Percentiles rank a stretch among this genome's conserved stretches.
Conservation (phyloP, 805 yeast genomes). For the Myxozyma geophila region DNA sequence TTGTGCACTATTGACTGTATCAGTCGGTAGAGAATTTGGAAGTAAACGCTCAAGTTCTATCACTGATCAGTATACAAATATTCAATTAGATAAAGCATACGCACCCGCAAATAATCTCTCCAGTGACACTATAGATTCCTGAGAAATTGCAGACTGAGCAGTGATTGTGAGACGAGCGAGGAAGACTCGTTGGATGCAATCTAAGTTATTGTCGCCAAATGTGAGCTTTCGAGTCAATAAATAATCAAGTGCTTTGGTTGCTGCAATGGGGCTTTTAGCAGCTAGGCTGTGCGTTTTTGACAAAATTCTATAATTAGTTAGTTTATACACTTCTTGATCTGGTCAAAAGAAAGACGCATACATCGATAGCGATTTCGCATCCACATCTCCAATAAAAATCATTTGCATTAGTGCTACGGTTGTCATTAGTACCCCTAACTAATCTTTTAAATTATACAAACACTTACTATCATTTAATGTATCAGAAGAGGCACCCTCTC, state of each 20-base stretch:
- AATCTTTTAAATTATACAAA: neutral
- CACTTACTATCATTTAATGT: slow-evolving; percentile 18
- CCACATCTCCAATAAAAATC: slow-evolving; percentile 18
- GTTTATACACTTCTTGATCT: neutral
- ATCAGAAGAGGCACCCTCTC: slow-evolving; percentile 16
- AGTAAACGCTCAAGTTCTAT: slow-evolving; percentile 19
- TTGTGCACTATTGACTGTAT: slow-evolving; percentile 21
- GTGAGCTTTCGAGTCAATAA: slow-evolving; percentile 22
- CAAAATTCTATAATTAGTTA: slow-evolving; percentile 8
- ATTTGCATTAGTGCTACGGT: slow-evolving; percentile 27
- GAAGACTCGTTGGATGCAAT: slow-evolving; percentile 17
- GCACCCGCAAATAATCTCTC: slow-evolving; percentile 15
- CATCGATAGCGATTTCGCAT: slow-evolving; percentile 16
- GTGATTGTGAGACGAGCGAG: slow-evolving; percentile 12
- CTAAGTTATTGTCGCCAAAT: neutral
- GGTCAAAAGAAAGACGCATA: neutral
- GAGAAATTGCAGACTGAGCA: neutral
- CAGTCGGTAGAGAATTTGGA: slow-evolving; percentile 8
- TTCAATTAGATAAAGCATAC: neutral
- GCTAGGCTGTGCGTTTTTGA: slow-evolving; percentile 8
- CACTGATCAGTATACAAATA: neutral
- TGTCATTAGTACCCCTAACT: neutral
- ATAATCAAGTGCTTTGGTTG: slow-evolving; percentile 23
- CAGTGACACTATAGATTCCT: neutral
- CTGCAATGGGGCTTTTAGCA: slow-evolving; percentile 1